A percentile compares a stretch with the other conserved stretches of the same genome.
These are phyloP conservation scores for Alternaria arbusti DNA, from an alignment of 2,329 filamentous ascomycete genomes.

Conservation along the genomic window DNA sequence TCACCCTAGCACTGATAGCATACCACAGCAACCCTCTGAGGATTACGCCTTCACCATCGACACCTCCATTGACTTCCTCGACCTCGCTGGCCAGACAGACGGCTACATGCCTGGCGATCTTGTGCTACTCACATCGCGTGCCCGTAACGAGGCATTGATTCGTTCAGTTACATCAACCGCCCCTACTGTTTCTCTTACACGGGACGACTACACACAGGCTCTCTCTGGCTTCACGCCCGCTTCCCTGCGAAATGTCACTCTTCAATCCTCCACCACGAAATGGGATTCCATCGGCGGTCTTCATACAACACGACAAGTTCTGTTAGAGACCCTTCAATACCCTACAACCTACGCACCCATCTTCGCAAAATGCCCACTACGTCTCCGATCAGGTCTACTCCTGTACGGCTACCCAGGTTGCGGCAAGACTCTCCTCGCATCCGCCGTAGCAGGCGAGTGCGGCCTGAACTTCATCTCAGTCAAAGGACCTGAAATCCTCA, in stretches of 20 bases:
- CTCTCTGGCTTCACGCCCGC: constrained; percentile 93
- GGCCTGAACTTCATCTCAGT: constrained; percentile 98
- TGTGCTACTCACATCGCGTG: constrained; percentile 81
- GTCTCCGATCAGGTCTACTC: constrained; percentile 89
- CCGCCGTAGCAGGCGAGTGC: constrained; percentile 96
- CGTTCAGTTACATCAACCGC: constrained; percentile 67
- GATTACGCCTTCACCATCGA: constrained; percentile 73
- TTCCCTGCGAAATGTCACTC: constrained; percentile 89
- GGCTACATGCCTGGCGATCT: constrained; percentile 98
- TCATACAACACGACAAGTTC: constrained; percentile 82
- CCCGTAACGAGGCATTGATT: constrained; percentile 90
- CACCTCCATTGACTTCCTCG: constrained; percentile 82
- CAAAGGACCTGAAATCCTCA: constrained; percentile 96
- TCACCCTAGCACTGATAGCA: constrained; percentile 47
- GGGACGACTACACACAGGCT: constrained; percentile 81
- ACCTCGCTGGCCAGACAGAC: constrained; percentile 91
- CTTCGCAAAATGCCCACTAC: constrained; percentile 92
- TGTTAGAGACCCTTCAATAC: constrained; percentile 94
- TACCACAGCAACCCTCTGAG: constrained; percentile 36
- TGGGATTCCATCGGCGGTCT: constrained; percentile 93
- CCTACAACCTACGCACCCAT: constrained; percentile 98
- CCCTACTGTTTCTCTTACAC: constrained; percentile 65
- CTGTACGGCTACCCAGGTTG: constrained; percentile 96
- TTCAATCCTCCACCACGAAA: constrained; percentile 90
- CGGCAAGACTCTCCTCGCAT: constrained; percentile 94